A percentile compares a stretch with the other conserved stretches of the same genome.
Conservation (phyloP, 345 rosid genomes). For the Angophora floribunda region DNA sequence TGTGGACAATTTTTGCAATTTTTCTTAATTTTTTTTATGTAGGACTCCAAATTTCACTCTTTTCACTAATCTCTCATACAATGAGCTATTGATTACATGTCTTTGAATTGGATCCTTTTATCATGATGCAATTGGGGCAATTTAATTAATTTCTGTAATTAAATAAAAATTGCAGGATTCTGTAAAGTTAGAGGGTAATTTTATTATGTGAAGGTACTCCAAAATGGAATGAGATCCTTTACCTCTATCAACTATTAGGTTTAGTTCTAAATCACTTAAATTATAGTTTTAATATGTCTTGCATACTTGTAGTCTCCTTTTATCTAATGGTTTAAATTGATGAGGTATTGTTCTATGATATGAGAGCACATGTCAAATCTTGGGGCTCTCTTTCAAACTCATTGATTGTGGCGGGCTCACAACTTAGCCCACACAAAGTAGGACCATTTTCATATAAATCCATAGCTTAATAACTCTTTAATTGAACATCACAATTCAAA, state of each 20-base stretch:
- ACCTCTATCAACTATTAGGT: neutral
- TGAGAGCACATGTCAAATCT: neutral
- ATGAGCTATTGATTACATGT: neutral
- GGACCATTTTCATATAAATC: neutral
- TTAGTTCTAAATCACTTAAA: neutral
- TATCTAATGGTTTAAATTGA: neutral
- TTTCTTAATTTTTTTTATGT: neutral
- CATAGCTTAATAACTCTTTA: neutral
- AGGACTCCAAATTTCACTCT: fast-evolving
- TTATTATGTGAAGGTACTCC: neutral
- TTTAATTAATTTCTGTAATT: neutral
- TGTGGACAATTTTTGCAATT: too few relatives aligned
- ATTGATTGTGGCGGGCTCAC: neutral
- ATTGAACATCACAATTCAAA: too few relatives aligned
- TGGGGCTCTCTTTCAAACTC: neutral
- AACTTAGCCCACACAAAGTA: neutral
- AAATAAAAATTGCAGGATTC: neutral
- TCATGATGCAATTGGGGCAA: neutral
- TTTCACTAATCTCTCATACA: neutral
- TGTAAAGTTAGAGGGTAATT: neutral
- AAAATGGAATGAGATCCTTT: neutral
- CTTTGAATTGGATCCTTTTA: neutral
- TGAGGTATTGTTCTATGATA: neutral
- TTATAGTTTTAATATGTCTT: neutral
- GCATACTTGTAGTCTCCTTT: neutral